phyloP scores from a whole-genome alignment of 2,329 filamentous ascomycete species.

The Microdochium paspali region DNA sequence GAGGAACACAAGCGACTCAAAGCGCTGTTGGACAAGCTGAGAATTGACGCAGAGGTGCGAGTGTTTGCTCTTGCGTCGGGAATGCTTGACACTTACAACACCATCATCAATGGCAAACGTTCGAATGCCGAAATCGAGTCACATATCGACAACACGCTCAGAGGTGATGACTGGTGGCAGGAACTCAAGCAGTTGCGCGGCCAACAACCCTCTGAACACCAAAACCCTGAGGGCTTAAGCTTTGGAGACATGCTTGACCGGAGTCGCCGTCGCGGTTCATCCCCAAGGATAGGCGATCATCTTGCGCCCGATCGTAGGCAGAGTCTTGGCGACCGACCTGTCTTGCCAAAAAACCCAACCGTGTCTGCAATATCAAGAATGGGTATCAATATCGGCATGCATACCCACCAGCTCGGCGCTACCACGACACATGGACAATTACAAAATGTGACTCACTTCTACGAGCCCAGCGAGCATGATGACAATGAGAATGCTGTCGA shows the following conservation, averaged over 20 bases:
- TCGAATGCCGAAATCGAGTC: constrained; percentile 45
- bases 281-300: constrained; percentile 24
- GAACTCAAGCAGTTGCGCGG: constrained; percentile 51
- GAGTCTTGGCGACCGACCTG: constrained; percentile 50
- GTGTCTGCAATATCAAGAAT: constrained; percentile 42
- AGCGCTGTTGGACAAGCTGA: constrained; percentile 66
- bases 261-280: constrained; percentile 31
- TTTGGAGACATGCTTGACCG: constrained; percentile 33
- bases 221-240: constrained; percentile 12
- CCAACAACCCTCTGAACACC: neutral
- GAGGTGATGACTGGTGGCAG: constrained; percentile 75
- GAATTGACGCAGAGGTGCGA: constrained; percentile 69
- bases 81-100: constrained; percentile 61
- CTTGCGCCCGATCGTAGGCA: constrained; percentile 19
- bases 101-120: constrained; percentile 64
- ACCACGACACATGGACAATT: constrained; percentile 21
- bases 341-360: constrained; percentile 51
- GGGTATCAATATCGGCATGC: constrained; percentile 63
- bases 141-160: constrained; percentile 56
- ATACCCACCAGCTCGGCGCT: constrained; percentile 61
- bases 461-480: neutral
- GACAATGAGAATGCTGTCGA: constrained; percentile 2
- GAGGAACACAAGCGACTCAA: constrained; percentile 67
- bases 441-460: constrained; percentile 2
- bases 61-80: constrained; percentile 79